Evolutionary conservation across 495 filamentous ascomycete genomes (phyloP).

Genomic region (Cairneyella variabilis): DNA sequence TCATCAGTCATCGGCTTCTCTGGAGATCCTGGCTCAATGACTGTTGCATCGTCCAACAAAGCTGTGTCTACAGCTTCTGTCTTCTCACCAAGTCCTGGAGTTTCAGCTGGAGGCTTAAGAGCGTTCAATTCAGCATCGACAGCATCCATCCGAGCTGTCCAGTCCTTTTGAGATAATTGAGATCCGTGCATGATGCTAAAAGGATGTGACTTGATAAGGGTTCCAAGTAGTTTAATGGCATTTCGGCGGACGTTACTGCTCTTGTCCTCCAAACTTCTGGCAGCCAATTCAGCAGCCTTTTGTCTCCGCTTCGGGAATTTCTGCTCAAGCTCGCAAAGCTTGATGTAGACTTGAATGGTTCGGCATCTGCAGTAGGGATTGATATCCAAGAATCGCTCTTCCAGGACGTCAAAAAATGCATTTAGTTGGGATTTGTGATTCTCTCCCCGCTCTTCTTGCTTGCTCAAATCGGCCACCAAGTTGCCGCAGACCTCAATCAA

Average conservation of each 20-base stretch:
- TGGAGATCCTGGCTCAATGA: constrained; percentile 60
- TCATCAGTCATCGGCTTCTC: constrained; percentile 54
- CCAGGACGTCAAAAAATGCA: constrained; percentile 92
- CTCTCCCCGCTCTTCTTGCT: constrained; percentile 83
- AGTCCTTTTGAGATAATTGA: constrained; percentile 77
- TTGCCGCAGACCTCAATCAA: constrained; percentile 99
- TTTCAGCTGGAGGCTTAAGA: constrained; percentile 72
- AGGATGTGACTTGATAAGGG: constrained; percentile 86
- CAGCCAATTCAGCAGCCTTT: constrained; percentile 77
- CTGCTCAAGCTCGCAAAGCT: constrained; percentile 84
- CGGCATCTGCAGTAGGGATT: constrained; percentile 95
- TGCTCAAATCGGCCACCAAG: constrained; percentile 83
- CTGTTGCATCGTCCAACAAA: constrained; percentile 87
- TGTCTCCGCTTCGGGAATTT: constrained; percentile 94
- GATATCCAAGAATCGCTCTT: constrained; percentile 93
- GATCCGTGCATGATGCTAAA: constrained; percentile 91
- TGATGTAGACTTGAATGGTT: constrained; percentile 89
- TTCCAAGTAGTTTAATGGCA: constrained; percentile 86
- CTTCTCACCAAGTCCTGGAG: constrained; percentile 68
- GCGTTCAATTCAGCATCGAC: constrained; percentile 79
- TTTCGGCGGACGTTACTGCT: constrained; percentile 96
- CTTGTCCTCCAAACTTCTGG: constrained; percentile 90
- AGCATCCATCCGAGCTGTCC: constrained; percentile 71
- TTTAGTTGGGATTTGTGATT: constrained; percentile 92
- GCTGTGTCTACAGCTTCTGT: constrained; percentile 59